phyloP scores from a whole-genome alignment of 2,329 filamentous ascomycete genomes.

The Fusarium nematophilum region DNA sequence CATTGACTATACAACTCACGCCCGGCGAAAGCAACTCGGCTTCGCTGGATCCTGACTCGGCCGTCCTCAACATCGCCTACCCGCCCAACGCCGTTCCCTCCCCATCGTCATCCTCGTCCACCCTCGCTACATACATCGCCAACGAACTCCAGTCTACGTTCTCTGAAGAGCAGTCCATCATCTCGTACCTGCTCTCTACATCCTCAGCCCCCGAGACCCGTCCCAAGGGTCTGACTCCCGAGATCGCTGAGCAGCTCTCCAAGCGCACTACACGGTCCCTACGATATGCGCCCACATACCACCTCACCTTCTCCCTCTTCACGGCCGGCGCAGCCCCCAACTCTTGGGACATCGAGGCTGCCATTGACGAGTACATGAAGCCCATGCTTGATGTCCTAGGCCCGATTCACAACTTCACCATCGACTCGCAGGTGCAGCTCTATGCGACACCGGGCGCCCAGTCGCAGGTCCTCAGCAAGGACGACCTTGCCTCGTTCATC shows the following conservation, averaged over 20 bases:
- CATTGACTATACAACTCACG: conserved; percentile 77
- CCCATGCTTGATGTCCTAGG: conserved; percentile 84
- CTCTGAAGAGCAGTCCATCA: conserved; percentile 87
- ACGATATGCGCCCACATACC: conserved; percentile 93
- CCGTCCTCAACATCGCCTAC: conserved; percentile 83
- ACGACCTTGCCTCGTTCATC: conserved; percentile 93
- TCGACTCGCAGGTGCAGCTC: conserved; percentile 95
- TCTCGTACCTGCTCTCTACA: conserved; percentile 77
- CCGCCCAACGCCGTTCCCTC: conserved; percentile 75
- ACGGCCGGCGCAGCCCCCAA: conserved; percentile 82
- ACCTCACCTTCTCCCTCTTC: conserved; percentile 95
- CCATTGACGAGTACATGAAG: conserved; percentile 82
- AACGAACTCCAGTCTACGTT: conserved; percentile 82
- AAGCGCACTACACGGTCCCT: conserved; percentile 85
- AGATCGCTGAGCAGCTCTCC: conserved; percentile 66
- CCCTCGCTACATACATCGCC: conserved; percentile 81
- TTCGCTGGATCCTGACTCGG: conserved; percentile 74
- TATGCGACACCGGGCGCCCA: conserved; percentile 80
- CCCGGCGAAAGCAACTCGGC: conserved; percentile 71
- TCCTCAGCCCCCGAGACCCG: conserved; percentile 59
- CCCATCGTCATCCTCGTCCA: conserved; percentile 75
- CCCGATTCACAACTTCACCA: conserved; percentile 92
- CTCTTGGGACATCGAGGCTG: conserved; percentile 89
- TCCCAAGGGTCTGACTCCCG: conserved; percentile 59
- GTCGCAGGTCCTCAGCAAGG: conserved; percentile 76